phyloP scores from a whole-genome alignment of 2,329 filamentous ascomycete species.

The Chaetoscypha palmicola region DNA sequence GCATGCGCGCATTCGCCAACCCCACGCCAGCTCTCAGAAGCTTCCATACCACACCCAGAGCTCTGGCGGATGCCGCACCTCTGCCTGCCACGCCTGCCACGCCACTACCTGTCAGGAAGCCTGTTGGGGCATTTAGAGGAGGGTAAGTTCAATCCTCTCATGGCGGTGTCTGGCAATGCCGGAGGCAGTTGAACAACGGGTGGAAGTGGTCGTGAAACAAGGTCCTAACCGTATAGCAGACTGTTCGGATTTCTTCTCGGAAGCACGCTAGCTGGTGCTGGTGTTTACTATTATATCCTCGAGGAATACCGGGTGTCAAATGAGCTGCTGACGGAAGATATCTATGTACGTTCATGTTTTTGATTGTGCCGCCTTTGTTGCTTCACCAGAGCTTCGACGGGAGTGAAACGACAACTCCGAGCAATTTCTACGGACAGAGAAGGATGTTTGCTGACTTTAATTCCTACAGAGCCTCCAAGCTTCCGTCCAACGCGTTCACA shows the following conservation, averaged over 20 bases:
- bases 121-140: constrained; percentile 64
- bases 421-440: too few relatives aligned
- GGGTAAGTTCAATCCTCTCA: constrained; percentile 50
- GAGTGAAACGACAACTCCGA: too few relatives aligned
- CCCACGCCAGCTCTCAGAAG: constrained; percentile 23
- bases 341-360: constrained; percentile 66
- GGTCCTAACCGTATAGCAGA: not conserved
- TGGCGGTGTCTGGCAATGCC: too few relatives aligned
- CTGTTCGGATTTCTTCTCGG: constrained; percentile 88
- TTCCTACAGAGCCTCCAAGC: constrained; percentile 68
- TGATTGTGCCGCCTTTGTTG: constrained; percentile 11
- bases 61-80: constrained; percentile 31
- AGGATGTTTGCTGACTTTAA: constrained; percentile 16
- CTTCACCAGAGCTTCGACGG: too few relatives aligned
- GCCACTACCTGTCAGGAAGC: constrained; percentile 50
- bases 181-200: not conserved
- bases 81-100: too few relatives aligned
- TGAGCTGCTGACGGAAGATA: constrained; percentile 88
- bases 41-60: constrained; percentile 34
- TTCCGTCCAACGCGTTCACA: constrained; percentile 78
- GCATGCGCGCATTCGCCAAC: constrained; percentile 25
- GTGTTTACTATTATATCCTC: constrained; percentile 86
- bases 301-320: constrained; percentile 92
- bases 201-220: not conserved
- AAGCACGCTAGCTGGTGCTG: constrained; percentile 67